Evolutionary conservation across 1,139 yeast genomes (phyloP).

Genomic region (Saccharomyces hybrid): DNA sequence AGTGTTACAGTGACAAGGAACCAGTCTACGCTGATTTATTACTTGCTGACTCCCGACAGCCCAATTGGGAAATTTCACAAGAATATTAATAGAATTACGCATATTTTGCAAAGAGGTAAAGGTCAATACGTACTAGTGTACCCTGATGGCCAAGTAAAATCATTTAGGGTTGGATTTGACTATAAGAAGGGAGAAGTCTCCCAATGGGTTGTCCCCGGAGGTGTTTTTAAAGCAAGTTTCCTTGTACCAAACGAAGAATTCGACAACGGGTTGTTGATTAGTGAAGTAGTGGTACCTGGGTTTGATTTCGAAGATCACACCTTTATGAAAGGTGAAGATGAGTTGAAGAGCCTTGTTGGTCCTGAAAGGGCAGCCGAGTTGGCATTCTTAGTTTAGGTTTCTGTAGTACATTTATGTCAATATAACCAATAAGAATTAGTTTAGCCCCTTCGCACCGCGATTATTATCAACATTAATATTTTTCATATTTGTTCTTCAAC

Average conservation of each 20-base stretch:
- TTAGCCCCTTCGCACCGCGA: neutral
- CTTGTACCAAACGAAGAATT: conserved; percentile 34
- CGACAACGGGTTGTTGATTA: conserved; percentile 38
- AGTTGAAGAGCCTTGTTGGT: conserved; percentile 35
- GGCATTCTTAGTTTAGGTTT: conserved; percentile 21
- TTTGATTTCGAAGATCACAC: conserved; percentile 45
- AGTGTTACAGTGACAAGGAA: conserved; percentile 27
- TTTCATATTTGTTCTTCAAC: neutral
- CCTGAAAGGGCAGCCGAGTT: conserved; percentile 31
- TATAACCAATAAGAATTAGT: conserved; percentile 1
- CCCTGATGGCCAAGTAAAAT: conserved; percentile 40
- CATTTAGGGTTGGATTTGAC: conserved; percentile 44
- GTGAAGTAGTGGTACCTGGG: conserved; percentile 50
- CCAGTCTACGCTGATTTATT: conserved; percentile 42
- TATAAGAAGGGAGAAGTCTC: conserved; percentile 38
- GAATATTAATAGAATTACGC: conserved; percentile 42
- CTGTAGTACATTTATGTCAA: neutral
- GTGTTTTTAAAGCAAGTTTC: conserved; percentile 45
- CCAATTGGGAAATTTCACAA: conserved; percentile 42
- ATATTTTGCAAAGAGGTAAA: conserved; percentile 42
- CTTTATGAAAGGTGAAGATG: conserved; percentile 33
- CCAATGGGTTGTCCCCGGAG: conserved; percentile 54
- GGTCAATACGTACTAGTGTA: conserved; percentile 44
- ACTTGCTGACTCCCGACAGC: conserved; percentile 40
- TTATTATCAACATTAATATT: neutral